Percentiles rank a stretch among this genome's conserved stretches.
These are phyloP conservation scores for Paraglomus occultum DNA, from an alignment of 192 early-diverging fungal species.

Conservation along the genomic window DNA sequence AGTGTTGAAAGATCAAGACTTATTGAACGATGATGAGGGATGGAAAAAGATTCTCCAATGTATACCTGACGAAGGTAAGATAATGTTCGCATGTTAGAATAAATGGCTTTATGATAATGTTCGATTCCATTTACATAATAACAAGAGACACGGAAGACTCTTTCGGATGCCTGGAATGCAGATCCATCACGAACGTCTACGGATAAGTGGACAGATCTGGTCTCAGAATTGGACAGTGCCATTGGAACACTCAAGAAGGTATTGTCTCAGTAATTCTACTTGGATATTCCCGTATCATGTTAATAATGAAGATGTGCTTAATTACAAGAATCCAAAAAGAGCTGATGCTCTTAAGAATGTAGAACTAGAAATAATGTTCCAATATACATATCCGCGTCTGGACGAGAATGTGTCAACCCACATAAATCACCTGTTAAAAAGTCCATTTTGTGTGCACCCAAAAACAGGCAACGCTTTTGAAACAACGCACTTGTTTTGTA, in stretches of 20 bases:
- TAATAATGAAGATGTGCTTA: too few species aligned
- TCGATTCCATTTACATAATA: not conserved
- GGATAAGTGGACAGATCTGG: conserved; percentile 50
- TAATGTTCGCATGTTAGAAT: not conserved
- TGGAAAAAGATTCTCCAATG: conserved; percentile 78
- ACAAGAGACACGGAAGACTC: conserved; percentile 31
- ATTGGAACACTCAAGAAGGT: conserved; percentile 14
- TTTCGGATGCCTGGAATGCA: conserved; percentile 45
- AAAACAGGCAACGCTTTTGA: conserved; percentile 70
- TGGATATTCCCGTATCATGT: too few species aligned
- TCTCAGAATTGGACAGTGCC: conserved; percentile 26
- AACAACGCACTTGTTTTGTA: not conserved
- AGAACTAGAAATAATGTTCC: conserved; percentile 79
- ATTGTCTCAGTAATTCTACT: not conserved
- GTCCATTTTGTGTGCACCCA: conserved; percentile 96
- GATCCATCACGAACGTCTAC: conserved; percentile 29
- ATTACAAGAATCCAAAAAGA: conserved; percentile 32
- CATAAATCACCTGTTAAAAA: conserved; percentile 94
- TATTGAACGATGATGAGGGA: conserved; percentile 56
- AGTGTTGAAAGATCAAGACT: conserved; percentile 70
- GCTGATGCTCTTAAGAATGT: conserved; percentile 38
- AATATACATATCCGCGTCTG: conserved; percentile 89
- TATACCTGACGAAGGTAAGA: conserved; percentile 75
- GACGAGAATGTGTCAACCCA: conserved; percentile 90
- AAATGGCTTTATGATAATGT: not conserved